Evolutionary conservation across 2,329 filamentous ascomycete genomes (phyloP).

Genomic region (Xylaria sp.): DNA sequence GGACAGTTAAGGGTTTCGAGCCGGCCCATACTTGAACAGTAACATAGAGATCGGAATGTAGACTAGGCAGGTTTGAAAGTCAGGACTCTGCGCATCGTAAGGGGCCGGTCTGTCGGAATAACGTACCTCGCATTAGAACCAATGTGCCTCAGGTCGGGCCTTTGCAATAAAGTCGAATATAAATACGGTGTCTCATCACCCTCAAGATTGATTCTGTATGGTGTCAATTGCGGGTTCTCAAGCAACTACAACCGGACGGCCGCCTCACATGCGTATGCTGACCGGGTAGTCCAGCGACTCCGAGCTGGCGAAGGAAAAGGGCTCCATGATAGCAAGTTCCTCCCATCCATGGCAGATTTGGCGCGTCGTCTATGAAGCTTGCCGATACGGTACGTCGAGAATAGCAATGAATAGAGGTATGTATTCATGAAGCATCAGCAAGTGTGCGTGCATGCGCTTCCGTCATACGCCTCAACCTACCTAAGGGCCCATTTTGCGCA

Average conservation of each 20-base stretch:
- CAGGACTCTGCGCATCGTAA: conserved; percentile 14
- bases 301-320: conserved; percentile 93
- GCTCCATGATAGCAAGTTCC: conserved; percentile 72
- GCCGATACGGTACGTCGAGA: too few species aligned
- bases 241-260: conserved; percentile 2
- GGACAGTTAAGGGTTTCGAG: conserved; percentile 90
- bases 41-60: conserved; percentile 86
- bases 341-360: conserved; percentile 14
- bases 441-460: too few species aligned
- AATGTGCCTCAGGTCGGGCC: conserved; percentile 80
- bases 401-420: too few species aligned
- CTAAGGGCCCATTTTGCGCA: too few species aligned
- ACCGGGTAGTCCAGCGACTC: conserved; percentile 77
- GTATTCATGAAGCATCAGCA: too few species aligned
- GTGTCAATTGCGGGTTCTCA: conserved; percentile 14
- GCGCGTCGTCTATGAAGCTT: conserved; percentile 1
- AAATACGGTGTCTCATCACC: conserved; percentile 75
- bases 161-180: conserved; percentile 76
- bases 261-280: conserved; percentile 64
- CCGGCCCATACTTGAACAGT: conserved; percentile 94
- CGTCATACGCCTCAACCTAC: too few species aligned
- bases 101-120: neutral
- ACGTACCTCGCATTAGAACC: conserved; percentile 78
- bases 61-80: conserved; percentile 50
- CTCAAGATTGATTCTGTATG: conserved; percentile 58